These are phyloP conservation scores for Clavaria fumosa DNA, from an alignment of 768 basidiomycete species.

Conservation along the genomic window DNA sequence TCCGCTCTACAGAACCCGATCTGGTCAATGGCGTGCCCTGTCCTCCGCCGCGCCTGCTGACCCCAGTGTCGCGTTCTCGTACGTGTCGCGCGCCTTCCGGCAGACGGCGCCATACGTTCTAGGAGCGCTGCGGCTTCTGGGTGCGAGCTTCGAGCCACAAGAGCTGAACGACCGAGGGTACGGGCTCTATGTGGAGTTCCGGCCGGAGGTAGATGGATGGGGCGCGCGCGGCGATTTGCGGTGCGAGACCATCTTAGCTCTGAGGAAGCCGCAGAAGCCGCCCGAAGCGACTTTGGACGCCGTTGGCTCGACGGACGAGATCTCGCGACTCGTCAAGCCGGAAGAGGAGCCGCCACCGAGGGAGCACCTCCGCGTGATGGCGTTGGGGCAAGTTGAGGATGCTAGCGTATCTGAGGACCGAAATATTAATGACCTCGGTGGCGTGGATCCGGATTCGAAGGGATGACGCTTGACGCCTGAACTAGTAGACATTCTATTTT, in stretches of 20 bases:
- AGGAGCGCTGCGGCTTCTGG: slow-evolving; percentile 61
- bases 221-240: slow-evolving; percentile 65
- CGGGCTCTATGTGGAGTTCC: slow-evolving; percentile 73
- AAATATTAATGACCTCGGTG: too few species aligned
- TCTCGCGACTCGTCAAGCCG: too few species aligned
- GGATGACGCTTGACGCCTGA: too few species aligned
- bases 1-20: slow-evolving; percentile 61
- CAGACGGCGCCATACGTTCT: slow-evolving; percentile 67
- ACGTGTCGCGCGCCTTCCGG: slow-evolving; percentile 65
- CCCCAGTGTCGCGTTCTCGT: slow-evolving; percentile 67
- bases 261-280: slow-evolving; percentile 25
- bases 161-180: slow-evolving; percentile 59
- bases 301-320: slow-evolving; percentile 7
- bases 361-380: slow-evolving; percentile 22
- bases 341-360: slow-evolving; percentile 24
- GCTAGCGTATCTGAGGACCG: slow-evolving; percentile 33
- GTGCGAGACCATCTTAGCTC: slow-evolving; percentile 49
- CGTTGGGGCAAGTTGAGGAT: slow-evolving; percentile 39
- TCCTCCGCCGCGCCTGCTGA: slow-evolving; percentile 50
- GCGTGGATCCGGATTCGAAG: too few species aligned
- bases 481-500: too few species aligned
- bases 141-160: slow-evolving; percentile 36
- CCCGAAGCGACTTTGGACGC: slow-evolving; percentile 9
- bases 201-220: slow-evolving; percentile 73
- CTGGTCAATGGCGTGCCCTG: slow-evolving; percentile 71